These are phyloP conservation scores for Aureobasidium sp. DNA, from an alignment of 2,329 filamentous ascomycete species.

Conservation along the genomic window DNA sequence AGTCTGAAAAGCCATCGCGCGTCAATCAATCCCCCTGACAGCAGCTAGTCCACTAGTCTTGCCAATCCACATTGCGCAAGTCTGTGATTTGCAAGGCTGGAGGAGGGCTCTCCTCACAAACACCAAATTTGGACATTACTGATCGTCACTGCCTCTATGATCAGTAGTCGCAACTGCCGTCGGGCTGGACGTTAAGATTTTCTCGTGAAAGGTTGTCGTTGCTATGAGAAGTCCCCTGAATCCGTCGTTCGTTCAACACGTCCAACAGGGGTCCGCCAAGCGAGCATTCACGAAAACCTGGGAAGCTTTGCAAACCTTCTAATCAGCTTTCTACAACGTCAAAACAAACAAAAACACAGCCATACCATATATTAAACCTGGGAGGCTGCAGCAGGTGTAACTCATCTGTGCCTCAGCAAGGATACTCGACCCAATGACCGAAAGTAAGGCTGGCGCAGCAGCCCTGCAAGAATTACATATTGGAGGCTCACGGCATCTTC, in stretches of 20 bases:
- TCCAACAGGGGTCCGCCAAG: conserved; percentile 7
- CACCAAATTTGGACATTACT: not conserved
- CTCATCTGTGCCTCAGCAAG: not conserved
- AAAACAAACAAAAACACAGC: not conserved
- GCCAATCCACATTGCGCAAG: conserved; percentile 7
- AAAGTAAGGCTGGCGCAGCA: not conserved
- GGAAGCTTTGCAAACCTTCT: not conserved
- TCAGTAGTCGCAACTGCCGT: conserved; percentile 4
- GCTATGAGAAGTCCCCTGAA: not conserved
- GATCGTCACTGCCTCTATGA: not conserved
- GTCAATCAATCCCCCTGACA: not conserved
- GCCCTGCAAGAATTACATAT: conserved; percentile 7
- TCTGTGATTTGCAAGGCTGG: not conserved
- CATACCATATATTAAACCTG: not conserved
- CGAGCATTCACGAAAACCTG: not conserved
- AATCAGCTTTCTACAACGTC: not conserved
- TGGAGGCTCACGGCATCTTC: not conserved
- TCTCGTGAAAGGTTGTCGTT: not conserved
- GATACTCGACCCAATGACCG: not conserved
- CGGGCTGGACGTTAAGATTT: not conserved
- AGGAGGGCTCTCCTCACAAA: not conserved
- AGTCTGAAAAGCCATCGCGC: not conserved
- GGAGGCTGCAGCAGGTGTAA: not conserved
- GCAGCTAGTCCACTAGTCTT: not conserved
- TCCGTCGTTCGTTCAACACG: not conserved